These are phyloP conservation scores for Rhododendron ovatum DNA, from an alignment of 148 eudicot genomes.

Conservation along the genomic window DNA sequence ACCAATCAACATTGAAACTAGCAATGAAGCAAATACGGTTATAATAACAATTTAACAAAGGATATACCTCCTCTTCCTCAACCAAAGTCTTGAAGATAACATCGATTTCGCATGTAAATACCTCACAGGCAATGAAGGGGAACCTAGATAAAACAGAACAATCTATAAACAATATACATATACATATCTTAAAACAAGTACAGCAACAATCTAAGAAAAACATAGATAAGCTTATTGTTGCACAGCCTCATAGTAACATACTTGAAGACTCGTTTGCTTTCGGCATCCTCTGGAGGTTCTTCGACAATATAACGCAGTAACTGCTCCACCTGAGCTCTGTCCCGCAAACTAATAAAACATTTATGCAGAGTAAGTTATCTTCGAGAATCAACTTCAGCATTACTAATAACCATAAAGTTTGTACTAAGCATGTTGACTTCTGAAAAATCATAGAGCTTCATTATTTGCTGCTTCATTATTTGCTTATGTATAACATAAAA, in stretches of 20 bases:
- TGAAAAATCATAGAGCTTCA: neutral
- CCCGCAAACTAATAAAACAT: constrained; percentile 63
- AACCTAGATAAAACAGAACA: constrained; percentile 49
- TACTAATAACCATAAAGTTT: neutral
- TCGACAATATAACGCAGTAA: constrained; percentile 76
- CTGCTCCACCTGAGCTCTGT: constrained; percentile 92
- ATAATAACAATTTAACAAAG: neutral
- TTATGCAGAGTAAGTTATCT: constrained; percentile 1
- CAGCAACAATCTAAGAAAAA: neutral
- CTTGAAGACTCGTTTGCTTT: constrained; percentile 85
- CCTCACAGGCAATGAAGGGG: constrained; percentile 89
- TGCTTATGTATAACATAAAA: neutral
- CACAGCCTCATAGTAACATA: constrained; percentile 26
- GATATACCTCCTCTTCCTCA: constrained; percentile 86
- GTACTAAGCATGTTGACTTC: neutral
- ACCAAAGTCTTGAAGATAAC: constrained; percentile 91
- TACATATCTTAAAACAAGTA: neutral
- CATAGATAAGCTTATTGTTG: neutral
- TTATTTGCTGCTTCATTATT: neutral
- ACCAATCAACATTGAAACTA: neutral
- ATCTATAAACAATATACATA: neutral
- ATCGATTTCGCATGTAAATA: constrained; percentile 97
- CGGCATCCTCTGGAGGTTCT: constrained; percentile 88
- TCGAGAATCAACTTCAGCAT: neutral
- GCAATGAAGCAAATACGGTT: neutral